These are phyloP conservation scores for Wickerhamomyces hampshirensis DNA, from an alignment of 805 yeast species.

Conservation along the genomic window DNA sequence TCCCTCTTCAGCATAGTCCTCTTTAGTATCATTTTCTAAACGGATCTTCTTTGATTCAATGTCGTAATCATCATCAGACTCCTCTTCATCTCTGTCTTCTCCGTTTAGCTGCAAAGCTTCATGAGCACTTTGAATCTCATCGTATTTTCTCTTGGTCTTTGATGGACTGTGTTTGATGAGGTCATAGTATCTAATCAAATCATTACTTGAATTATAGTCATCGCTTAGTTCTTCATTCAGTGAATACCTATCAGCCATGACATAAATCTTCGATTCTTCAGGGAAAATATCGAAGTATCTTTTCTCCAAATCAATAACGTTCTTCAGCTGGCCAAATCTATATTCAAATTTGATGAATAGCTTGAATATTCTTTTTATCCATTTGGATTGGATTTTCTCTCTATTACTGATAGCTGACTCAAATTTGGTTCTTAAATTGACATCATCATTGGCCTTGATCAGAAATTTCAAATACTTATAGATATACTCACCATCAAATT, in stretches of 20 bases:
- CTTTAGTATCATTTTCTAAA: constrained; percentile 4
- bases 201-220: constrained; percentile 16
- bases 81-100: constrained; percentile 3
- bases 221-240: constrained; percentile 26
- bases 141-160: constrained; percentile 19
- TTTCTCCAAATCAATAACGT: constrained; percentile 59
- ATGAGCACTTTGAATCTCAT: constrained; percentile 5
- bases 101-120: no score
- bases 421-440: constrained; percentile 72
- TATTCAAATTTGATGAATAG: constrained; percentile 65
- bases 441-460: constrained; percentile 59
- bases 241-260: constrained; percentile 34
- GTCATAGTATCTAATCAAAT: constrained; percentile 26
- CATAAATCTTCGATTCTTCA: constrained; percentile 36
- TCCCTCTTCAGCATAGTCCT: constrained; percentile 2
- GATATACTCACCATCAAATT: constrained; percentile 55
- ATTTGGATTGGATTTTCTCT: constrained; percentile 24
- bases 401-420: constrained; percentile 60
- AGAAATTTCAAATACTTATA: constrained; percentile 69
- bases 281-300: constrained; percentile 67
- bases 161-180: constrained; percentile 12
- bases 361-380: constrained; percentile 45
- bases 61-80: constrained; percentile 3
- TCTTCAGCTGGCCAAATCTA: constrained; percentile 62
- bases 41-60: no score